Evolutionary conservation across 2,329 filamentous ascomycete species (phyloP), one percentile per base, ranked within the genome.

Genomic region (Aspergillaceae sp.): DNA sequence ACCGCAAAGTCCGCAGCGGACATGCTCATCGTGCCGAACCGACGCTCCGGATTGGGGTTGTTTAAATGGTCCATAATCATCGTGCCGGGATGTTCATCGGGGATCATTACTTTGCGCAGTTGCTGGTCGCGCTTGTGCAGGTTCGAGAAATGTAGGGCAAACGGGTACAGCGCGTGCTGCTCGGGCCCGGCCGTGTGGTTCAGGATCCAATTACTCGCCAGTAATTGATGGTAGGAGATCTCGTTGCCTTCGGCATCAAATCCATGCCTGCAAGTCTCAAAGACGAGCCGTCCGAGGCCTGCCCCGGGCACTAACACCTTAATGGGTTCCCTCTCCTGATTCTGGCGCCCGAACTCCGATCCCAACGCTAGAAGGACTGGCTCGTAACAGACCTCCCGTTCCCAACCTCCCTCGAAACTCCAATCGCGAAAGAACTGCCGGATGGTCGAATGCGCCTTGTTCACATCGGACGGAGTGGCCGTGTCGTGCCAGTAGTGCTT

Each of bases 401-500:
- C 94, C 0, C 66, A 62, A 2, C 71, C 73, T 0, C 91, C 92
- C 58, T 86, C 89, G 1, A 74, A 77, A 27, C 87, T 88, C 92
- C 94, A 98, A 65, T 98, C 92, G 10, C 92, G 83, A 66, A 90
- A 97, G 64, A 97, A 87, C 61, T 98, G 92, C 7, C 91, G 82
- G 43, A 98, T 76, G 1, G 90, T 97, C 59, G 88, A 94, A 51
- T 89, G 80, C 2, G 91, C 90, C 68, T 97, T 98, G 62, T 94
- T 88, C 44, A 94, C 73, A 59, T 97, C 91, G 26, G 74, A 73
- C 28, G 80, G 69, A 38, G 83, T 90, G 9, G 89, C 85, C 30
- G 79, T 74, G 4, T 80, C 82, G 19, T 79, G 75, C 83, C 89
- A 90, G 40, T 82, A 75, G 8, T 74, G 68, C 33, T 71, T 66